Conservation (phyloP, 2,329 filamentous ascomycete species). For the Aureobasidium sp. region DNA sequence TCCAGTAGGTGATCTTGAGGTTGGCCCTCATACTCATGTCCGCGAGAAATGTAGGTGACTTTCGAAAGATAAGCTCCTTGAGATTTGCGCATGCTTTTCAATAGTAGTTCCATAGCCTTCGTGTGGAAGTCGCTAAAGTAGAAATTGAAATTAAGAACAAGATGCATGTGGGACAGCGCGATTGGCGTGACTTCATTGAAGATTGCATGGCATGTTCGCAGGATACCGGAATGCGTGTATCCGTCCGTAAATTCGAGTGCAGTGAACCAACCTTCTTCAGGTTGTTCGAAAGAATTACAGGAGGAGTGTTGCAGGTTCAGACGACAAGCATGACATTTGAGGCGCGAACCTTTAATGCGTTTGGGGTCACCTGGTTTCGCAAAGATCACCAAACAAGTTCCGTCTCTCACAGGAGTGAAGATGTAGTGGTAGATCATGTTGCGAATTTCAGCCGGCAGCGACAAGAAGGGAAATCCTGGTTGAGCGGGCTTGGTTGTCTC, state of each 20-base stretch:
- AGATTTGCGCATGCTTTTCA: neutral
- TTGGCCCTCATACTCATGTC: no score
- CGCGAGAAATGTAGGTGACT: neutral
- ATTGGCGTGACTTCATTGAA: neutral
- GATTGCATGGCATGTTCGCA: neutral
- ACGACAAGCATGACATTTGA: neutral
- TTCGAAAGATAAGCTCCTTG: neutral
- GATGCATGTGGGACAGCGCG: neutral
- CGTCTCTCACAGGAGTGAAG: neutral
- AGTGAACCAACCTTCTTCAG: neutral
- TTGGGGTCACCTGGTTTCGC: neutral
- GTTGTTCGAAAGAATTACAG: neutral
- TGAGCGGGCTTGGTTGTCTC: neutral
- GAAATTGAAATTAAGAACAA: neutral
- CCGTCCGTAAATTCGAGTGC: neutral
- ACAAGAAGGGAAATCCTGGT: neutral
- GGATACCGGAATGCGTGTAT: neutral
- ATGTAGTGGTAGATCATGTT: neutral
- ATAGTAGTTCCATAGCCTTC: neutral
- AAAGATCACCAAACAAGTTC: neutral
- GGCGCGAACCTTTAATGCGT: neutral
- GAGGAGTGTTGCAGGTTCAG: neutral
- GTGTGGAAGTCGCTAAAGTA: no score
- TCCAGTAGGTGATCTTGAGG: no score
- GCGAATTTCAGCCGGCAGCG: slow-evolving; percentile 1